Evolutionary conservation across 805 yeast species (phyloP), one percentile per base, ranked within the genome.

Genomic region (Cyberlindnera maclurae): DNA sequence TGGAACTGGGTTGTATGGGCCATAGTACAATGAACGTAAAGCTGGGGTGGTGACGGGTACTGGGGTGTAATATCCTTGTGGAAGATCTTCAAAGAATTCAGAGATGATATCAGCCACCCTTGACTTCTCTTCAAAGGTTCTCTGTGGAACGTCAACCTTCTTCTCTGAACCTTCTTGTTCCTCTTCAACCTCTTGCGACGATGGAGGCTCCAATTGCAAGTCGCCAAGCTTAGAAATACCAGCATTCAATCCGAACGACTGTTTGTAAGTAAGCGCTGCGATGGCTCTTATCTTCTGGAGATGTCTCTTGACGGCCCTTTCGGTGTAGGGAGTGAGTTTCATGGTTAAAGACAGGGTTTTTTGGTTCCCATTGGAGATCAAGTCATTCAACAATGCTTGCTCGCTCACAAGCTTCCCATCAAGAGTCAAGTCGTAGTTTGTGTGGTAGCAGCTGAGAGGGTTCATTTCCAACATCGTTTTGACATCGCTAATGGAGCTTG

Each of bases 1-100:
- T 24, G 90, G 81, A 12, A 87, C 87, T 4, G 97, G 96, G 47
- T 84, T 80, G 93, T 96, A 90, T 38, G 76, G 74, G 12, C 96
- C 84, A 36, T 87, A 58, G 38, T 69, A 73, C 44, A 93, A 62
- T 8, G 90, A 82, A 38, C 71, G 68, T 13, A 75, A 65, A 40
- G 65, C 59, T 26, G 70, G 68, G 1, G 59, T 50, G 16, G 59
- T 50, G 26, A 41, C 12, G 16, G 43, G 36, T 3, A 40, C 12
- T 5, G 54, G 37, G 32, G 41, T 36, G 26, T 17, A 48, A 39
- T 44, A 54, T 28, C 51, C 54, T 16, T 52, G 42, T 15, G 55
- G 51, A 8, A 52, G 40, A 11, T 49, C 33, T 8, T 38, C 40
- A 26, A 49, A 48, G 28, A 50, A 51, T 15, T 46, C 32, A 4